These are phyloP conservation scores for Wickerhamomyces ciferrii DNA, from an alignment of 805 yeast genomes.

Conservation along the genomic window DNA sequence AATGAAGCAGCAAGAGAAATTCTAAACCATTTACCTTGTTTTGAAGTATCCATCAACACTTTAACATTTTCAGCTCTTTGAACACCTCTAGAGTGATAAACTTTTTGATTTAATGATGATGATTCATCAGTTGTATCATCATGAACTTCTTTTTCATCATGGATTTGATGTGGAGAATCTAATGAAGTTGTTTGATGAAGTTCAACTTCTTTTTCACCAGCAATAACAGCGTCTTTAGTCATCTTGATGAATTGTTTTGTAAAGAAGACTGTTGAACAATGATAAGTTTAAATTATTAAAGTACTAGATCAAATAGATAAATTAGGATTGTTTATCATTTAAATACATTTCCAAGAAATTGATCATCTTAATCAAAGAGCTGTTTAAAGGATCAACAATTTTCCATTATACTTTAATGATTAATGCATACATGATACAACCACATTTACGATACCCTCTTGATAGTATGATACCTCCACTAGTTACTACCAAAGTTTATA, in stretches of 20 bases:
- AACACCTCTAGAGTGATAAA: neutral
- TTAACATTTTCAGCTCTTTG: neutral
- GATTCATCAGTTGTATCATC: neutral
- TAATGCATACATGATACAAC: too few species aligned
- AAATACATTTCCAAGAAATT: too few species aligned
- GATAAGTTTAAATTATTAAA: too few species aligned
- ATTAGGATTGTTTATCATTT: too few species aligned
- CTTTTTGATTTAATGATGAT: neutral
- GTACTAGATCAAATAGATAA: too few species aligned
- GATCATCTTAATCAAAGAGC: too few species aligned
- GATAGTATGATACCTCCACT: too few species aligned
- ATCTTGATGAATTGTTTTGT: neutral
- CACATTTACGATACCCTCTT: too few species aligned
- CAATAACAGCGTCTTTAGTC: neutral
- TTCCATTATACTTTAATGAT: too few species aligned
- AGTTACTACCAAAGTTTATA: too few species aligned
- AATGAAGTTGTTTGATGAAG: neutral
- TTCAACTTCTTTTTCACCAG: neutral
- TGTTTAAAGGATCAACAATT: too few species aligned
- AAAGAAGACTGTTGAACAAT: too few species aligned
- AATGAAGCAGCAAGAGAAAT: neutral
- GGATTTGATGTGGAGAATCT: neutral
- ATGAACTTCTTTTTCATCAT: neutral
- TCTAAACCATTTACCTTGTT: neutral
- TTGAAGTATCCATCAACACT: neutral